Evolutionary conservation across 306 rosid species (phyloP), one percentile per base, ranked within the genome.

Genomic region (Cucurbita pepo): DNA sequence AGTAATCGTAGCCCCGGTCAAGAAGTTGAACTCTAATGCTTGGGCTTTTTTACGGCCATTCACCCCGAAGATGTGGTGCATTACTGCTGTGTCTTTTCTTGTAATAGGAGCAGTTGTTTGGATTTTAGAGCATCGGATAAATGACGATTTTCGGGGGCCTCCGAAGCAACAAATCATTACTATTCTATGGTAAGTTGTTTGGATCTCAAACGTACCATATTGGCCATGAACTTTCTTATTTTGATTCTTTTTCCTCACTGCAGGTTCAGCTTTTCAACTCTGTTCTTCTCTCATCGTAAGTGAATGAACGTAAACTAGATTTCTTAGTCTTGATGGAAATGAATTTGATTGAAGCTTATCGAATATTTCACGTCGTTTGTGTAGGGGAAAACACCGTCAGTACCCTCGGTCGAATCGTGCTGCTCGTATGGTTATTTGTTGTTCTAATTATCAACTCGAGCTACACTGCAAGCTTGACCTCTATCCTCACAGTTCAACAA

Each of bases 391-490:
- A 89, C 43, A 95, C 95, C 76, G 83, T 95, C 78, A 91, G 99
- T 90, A 85, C 91, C 30, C 90, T 89, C 0, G 99, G 97, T 50
- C 96, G 99, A 55, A 6, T 86, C 8, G 97, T 95, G 76, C 84
- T 95, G 66, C 71, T 95, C 13, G 79, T 91, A 81, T 95, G 99
- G 99, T 69, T 95, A 53, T 95, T 95, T 79, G 97, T 95, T 47
- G 93, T 95, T 73, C 96, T 95, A 21, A 95, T 95, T 81, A 86
- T 95, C 53, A 91, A 76, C 80, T 95, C 99, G 6, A 95, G 97
- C 88, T 95, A 95, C 85, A 91, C 97, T 1, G 99, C 99, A 60
- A 95, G 92, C 78, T 79, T 95, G 83, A 95, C 97, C 71, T 95
- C 99, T 76, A 95, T 95, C 86, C 95, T 95, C 75, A 95, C 99